Base-by-base conservation (phyloP, 768 basidiomycete species). In the Boletus rubescentipes region DNA sequence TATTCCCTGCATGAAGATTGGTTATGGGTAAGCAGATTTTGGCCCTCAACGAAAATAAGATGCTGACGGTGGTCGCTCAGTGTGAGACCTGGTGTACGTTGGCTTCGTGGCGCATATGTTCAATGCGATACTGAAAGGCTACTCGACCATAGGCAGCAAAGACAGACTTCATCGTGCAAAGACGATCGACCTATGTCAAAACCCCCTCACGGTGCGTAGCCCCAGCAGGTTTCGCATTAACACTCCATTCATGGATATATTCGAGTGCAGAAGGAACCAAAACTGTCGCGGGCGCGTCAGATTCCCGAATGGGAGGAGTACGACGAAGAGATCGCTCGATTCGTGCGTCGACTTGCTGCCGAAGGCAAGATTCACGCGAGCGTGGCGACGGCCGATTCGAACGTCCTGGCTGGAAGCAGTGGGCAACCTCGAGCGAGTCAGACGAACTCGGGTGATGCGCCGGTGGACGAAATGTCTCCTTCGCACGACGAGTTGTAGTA, bases 301-400 rank as follows among this genome's bases (percentile, higher is more conserved):
- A 97, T 98, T 48, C 96, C 97, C 0, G 97, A 98, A 67, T 99
- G 97, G 97, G 93, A 96, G 58, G 82, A 83, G 45, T 98, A 98
- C 66, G 96, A 99, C 68, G 65, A 75, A 6, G 94, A 99, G 71
- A 94, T 98, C 47, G 87, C 95, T 2, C 78, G 73, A 26, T 92
- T 99, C 57, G 86, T 90, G 0, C 79, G 82, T 23, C 77, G 82
- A 48, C 76, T 96, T 41, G 85, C 88, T 3, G 77, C 84, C 12
- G 78, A 83, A 29, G 91, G 91, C 23, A 76, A 80, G 59, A 85
- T 93, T 52, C 82, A 77, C 35, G 86, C 85, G 2, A 80, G 81
- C 20, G 79, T 84, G 31, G 85, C 83, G 10, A 80, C 84, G 4
- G 86, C 84, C 5, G 87, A 89, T 67, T 78, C 82, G 10, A 86